phyloP scores from a whole-genome alignment of 306 rosid genomes.

The Prunus padus region DNA sequence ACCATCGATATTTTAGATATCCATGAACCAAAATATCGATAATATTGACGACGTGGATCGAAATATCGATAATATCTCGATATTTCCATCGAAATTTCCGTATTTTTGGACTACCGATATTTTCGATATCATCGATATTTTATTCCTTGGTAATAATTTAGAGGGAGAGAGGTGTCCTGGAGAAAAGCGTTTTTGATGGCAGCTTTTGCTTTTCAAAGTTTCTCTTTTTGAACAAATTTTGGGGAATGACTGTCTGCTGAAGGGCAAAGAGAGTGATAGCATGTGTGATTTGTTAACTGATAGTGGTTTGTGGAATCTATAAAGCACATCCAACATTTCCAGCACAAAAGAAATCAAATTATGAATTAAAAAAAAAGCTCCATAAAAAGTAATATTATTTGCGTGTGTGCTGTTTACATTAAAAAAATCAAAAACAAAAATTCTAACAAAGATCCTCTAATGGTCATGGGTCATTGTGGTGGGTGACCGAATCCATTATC shows the following conservation, averaged over 20 bases:
- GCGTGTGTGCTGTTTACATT: neutral
- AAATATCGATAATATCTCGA: too few relatives aligned
- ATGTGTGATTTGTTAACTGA: slow-evolving; percentile 33
- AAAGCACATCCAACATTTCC: slow-evolving; percentile 53
- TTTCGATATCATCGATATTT: too few relatives aligned
- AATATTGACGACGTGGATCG: too few relatives aligned
- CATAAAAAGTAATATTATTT: neutral
- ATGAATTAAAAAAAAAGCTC: neutral
- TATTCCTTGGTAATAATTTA: slow-evolving; percentile 11
- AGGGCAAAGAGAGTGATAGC: slow-evolving; percentile 32
- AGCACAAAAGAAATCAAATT: slow-evolving; percentile 49
- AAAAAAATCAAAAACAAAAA: neutral
- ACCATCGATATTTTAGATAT: too few relatives aligned
- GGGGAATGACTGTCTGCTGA: slow-evolving; percentile 63
- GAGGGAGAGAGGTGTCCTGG: slow-evolving; percentile 34
- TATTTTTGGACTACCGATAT: too few relatives aligned
- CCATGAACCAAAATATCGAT: too few relatives aligned
- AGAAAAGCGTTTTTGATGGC: slow-evolving; percentile 37
- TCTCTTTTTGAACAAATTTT: slow-evolving; percentile 54
- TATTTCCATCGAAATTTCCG: too few relatives aligned
- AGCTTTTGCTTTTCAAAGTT: slow-evolving; percentile 82
- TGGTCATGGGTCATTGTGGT: slow-evolving; percentile 43
- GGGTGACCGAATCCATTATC: slow-evolving; percentile 80
- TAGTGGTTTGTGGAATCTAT: slow-evolving; percentile 55
- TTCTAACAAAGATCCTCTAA: slow-evolving; percentile 40